A percentile compares a stretch with the other conserved stretches of the same genome.
Evolutionary conservation across 768 basidiomycete species (phyloP).

Genomic region (Mycena leptocephala): DNA sequence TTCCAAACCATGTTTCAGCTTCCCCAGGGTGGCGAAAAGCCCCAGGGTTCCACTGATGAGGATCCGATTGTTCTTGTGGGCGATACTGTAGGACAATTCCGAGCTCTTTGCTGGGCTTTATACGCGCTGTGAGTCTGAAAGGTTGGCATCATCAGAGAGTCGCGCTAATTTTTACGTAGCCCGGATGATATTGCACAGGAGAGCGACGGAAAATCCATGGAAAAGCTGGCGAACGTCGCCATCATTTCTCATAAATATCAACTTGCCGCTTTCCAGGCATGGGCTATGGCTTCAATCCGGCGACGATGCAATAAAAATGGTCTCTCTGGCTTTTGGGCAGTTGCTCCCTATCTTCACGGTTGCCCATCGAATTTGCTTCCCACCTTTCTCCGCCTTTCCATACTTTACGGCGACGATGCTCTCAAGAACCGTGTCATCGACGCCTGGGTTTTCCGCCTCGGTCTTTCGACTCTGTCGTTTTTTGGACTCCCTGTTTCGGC

Average conservation of each 20-base stretch:
- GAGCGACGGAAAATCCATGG: neutral
- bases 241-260: slow-evolving; percentile 21
- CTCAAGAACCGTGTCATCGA: neutral
- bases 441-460: neutral
- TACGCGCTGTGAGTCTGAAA: slow-evolving; percentile 7
- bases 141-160: neutral
- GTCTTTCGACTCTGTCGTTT: neutral
- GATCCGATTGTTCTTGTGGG: slow-evolving; percentile 14
- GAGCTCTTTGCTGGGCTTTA: slow-evolving; percentile 18
- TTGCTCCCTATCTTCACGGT: neutral
- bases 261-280: slow-evolving; percentile 7
- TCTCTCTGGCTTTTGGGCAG: neutral
- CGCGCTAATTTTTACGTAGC: neutral
- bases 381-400: neutral
- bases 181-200: neutral
- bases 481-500: neutral
- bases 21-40: neutral
- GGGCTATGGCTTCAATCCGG: slow-evolving; percentile 15
- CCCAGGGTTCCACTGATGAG: slow-evolving; percentile 2
- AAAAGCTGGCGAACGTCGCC: neutral
- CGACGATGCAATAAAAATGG: neutral
- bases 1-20: slow-evolving; percentile 20
- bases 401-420: neutral
- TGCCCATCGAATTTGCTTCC: neutral
- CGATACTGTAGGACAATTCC: slow-evolving; percentile 5